phyloP scores from a whole-genome alignment of 1,139 yeast species.

The Spencermartinsiella ligniputridi region DNA sequence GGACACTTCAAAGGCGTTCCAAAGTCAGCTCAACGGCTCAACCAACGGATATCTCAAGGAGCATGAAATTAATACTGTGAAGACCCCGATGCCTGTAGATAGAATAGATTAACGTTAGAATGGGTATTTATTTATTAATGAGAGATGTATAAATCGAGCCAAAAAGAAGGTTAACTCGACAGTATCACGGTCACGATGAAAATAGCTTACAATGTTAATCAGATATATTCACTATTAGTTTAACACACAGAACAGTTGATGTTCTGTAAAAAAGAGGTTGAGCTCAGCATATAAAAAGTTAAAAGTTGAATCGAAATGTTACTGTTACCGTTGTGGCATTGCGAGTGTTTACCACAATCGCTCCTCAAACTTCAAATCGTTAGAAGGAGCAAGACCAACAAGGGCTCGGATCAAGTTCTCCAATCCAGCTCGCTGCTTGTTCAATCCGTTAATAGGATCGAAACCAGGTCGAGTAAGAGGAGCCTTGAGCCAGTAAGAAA shows the following conservation, averaged over 20 bases:
- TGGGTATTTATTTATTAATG: too few relatives aligned
- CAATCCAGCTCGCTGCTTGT: constrained; percentile 88
- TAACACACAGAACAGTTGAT: not conserved
- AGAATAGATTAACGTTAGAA: not conserved
- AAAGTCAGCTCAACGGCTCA: not conserved
- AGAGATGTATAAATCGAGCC: too few relatives aligned
- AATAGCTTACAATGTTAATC: too few relatives aligned
- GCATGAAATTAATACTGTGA: not conserved
- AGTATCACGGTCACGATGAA: too few relatives aligned
- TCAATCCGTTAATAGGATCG: constrained; percentile 87
- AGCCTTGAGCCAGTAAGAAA: constrained; percentile 95
- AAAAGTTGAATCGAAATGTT: not conserved
- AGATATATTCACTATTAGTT: too few relatives aligned
- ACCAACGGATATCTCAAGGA: not conserved
- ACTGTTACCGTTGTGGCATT: too few relatives aligned
- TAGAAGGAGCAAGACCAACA: constrained; percentile 84
- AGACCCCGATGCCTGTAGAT: not conserved
- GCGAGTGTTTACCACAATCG: constrained; percentile 47
- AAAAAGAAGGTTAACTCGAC: too few relatives aligned
- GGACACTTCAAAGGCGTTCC: not conserved
- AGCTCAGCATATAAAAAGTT: not conserved
- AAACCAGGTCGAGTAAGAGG: constrained; percentile 90
- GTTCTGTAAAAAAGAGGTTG: not conserved
- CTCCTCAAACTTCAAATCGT: constrained; percentile 93
- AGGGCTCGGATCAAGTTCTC: constrained; percentile 87